Evolutionary conservation across 805 yeast genomes (phyloP), one percentile per base, ranked within the genome.

Genomic region (Wickerhamiella australiensis): DNA sequence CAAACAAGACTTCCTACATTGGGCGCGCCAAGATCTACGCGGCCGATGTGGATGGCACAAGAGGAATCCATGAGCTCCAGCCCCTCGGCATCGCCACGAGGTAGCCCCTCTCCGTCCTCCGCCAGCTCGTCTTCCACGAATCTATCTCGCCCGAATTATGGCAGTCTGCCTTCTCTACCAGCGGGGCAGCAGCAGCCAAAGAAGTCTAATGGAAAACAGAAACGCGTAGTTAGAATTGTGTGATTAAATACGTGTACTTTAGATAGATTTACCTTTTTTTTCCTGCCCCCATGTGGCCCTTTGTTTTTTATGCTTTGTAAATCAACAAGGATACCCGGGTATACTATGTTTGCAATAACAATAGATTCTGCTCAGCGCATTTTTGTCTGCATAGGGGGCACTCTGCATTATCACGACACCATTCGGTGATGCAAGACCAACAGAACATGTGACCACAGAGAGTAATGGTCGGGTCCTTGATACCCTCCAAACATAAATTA

Each of bases 361-460:
- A 66, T 47, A 85, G 60, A 53, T 78, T 76, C 61, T 79, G 81
- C 57, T 75, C 81, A 25, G 71, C 66, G 46, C 85, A 74, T 21
- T 68, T 72, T 55, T 82, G 92, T 49, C 97, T 66, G 61, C 97
- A 92, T 23, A 92, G 68, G 0, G 98, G 97, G 61, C 98, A 90
- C 60, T 87, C 96, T 0, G 86, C 80, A 52, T 75, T 73, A 56
- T 87, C 95, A 54, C 85, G 71, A 52, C 87, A 77, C 97, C 97
- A 90, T 57, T 84, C 94, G 5, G 79, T 72, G 3, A 87, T 78
- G 62, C 97, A 90, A 5, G 70, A 71, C 96, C 97, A 90, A 65
- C 98, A 90, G 63, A 85, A 90, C 13, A 85, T 51, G 63, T 90
- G 98, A 0, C 97, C 98, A 65, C 98, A 90, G 3, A 80, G 76